phyloP scores from a whole-genome alignment of 2,329 filamentous ascomycete species.

The Colletotrichum sp. region DNA sequence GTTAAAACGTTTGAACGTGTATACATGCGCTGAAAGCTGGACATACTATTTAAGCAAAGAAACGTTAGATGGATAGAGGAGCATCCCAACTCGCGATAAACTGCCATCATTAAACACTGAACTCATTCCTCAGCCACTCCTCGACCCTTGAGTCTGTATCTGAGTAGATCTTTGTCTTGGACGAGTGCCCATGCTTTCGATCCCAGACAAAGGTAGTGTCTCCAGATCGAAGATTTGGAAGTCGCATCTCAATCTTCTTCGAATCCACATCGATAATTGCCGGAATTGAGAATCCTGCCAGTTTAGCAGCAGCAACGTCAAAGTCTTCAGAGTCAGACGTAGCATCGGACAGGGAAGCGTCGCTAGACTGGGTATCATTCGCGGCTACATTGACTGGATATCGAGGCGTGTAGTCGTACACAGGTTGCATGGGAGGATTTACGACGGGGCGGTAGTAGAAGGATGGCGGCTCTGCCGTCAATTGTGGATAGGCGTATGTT shows the following conservation, averaged over 20 bases:
- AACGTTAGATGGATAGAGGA: neutral
- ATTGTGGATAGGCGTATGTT: neutral
- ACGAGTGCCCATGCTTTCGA: neutral
- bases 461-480: neutral
- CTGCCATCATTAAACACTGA: neutral
- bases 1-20: neutral
- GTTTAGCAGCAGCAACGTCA: neutral
- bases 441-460: neutral
- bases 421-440: neutral
- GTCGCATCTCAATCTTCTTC: neutral
- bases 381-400: neutral
- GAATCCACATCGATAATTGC: constrained; percentile 11
- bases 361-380: neutral
- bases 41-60: neutral
- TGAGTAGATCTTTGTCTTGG: neutral
- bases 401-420: neutral
- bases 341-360: neutral
- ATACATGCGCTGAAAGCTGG: neutral
- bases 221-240: neutral
- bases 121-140: neutral
- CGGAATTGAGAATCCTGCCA: neutral
- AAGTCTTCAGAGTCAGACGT: neutral
- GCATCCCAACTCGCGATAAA: neutral
- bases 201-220: neutral
- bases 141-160: neutral